Conservation (phyloP, 148 eudicot genomes). For the Rhododendron simsii region DNA sequence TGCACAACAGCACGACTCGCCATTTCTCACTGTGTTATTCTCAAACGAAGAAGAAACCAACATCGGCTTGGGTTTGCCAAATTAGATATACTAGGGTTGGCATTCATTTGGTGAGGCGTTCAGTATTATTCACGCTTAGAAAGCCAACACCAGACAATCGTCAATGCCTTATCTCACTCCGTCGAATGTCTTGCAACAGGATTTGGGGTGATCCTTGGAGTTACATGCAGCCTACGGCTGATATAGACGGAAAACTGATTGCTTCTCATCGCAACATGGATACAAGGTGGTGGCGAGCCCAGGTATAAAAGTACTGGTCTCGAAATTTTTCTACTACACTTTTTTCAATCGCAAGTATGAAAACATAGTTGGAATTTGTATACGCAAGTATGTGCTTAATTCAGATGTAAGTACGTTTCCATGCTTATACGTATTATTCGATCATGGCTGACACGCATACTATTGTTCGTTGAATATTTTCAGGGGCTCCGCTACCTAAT, state of each 20-base stretch:
- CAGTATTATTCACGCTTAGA: no score
- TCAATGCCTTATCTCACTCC: not conserved
- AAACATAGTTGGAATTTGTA: no score
- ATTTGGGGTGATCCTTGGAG: slow-evolving; percentile 91
- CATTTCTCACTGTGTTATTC: not conserved
- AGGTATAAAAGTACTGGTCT: slow-evolving; percentile 34
- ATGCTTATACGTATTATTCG: not conserved
- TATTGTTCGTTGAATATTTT: not conserved
- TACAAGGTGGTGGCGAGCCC: slow-evolving; percentile 97
- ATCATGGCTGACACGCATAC: not conserved
- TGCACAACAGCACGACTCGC: not conserved
- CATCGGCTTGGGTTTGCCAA: not conserved
- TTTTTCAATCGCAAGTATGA: no score
- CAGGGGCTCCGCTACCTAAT: slow-evolving; percentile 89
- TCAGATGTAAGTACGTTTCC: not conserved
- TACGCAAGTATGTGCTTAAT: not conserved
- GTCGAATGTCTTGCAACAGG: slow-evolving; percentile 31
- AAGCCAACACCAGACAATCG: not conserved
- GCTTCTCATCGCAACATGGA: slow-evolving; percentile 86
- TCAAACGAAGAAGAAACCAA: not conserved
- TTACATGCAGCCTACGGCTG: slow-evolving; percentile 88
- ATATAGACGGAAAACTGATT: slow-evolving; percentile 65
- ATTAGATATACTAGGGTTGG: no score
- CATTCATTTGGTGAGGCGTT: no score
- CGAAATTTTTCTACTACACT: not conserved